Evolutionary conservation across 2,329 filamentous ascomycete species (phyloP).

Genomic region (Aspergillus ustus): DNA sequence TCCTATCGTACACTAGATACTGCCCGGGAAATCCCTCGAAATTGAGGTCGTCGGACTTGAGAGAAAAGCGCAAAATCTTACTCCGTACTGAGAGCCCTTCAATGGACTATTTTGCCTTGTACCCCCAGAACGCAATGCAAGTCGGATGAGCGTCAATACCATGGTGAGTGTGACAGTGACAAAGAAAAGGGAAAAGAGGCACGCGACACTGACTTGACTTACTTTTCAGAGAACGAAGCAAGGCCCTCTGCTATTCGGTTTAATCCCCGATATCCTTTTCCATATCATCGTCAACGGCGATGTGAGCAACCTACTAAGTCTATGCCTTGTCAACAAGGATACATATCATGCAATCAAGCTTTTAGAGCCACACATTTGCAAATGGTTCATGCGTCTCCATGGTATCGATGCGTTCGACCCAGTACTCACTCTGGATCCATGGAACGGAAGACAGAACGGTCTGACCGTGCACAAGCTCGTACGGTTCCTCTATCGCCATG

Average conservation of each 20-base stretch:
- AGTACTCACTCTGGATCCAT: constrained; percentile 52
- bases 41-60: constrained; percentile 20
- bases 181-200: neutral
- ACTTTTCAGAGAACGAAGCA: constrained; percentile 19
- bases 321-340: constrained; percentile 32
- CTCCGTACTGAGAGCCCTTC: constrained; percentile 13
- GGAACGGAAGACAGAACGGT: constrained; percentile 26
- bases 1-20: constrained; percentile 8
- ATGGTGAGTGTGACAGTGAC: constrained; percentile 9
- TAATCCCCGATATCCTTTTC: constrained; percentile 35
- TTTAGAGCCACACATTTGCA: constrained; percentile 33
- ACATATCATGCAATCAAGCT: constrained; percentile 33
- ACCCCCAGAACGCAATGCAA: constrained; percentile 10
- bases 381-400: constrained; percentile 41
- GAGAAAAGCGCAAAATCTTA: neutral
- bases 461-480: constrained; percentile 31
- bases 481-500: constrained; percentile 29
- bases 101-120: constrained; percentile 17
- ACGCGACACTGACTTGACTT: constrained; percentile 16
- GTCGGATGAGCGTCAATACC: constrained; percentile 4
- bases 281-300: constrained; percentile 35
- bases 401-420: constrained; percentile 63
- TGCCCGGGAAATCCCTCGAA: constrained; percentile 11
- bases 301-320: constrained; percentile 25
- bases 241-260: constrained; percentile 25